A percentile compares a stretch with the other conserved stretches of the same genome.
Evolutionary conservation across 257 asterid species (phyloP).

Genomic region (Craterostigma plantagineum): DNA sequence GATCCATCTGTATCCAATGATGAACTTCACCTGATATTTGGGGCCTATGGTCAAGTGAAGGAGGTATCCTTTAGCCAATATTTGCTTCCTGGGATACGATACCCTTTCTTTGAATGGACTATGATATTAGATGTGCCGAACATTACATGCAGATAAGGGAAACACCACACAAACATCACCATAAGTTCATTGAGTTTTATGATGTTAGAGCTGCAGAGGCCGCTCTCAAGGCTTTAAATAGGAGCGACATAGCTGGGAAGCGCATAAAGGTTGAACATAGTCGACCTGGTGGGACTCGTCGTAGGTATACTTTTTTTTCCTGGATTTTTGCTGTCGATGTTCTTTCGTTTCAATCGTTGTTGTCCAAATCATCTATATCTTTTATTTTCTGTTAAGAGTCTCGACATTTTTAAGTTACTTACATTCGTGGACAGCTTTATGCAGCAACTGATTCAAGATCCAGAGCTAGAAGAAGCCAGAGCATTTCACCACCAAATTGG

Average conservation of each 20-base stretch:
- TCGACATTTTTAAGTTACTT: neutral
- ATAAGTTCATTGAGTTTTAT: constrained; percentile 86
- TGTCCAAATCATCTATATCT: neutral
- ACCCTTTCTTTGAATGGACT: constrained; percentile 7
- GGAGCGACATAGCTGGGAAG: constrained; percentile 95
- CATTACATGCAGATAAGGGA: constrained; percentile 95
- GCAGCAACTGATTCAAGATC: constrained; percentile 82
- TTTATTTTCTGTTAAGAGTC: neutral
- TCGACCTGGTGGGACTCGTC: constrained; percentile 98
- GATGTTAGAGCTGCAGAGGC: constrained; percentile 97
- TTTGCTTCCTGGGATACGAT: constrained; percentile 1
- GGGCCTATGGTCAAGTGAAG: constrained; percentile 91
- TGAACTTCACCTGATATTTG: constrained; percentile 79
- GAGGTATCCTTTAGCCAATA: constrained; percentile 33
- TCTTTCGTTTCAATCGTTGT: neutral
- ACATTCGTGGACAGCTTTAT: constrained; percentile 29
- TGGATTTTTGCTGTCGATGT: neutral
- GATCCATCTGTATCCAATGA: constrained; percentile 91
- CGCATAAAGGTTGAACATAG: constrained; percentile 98
- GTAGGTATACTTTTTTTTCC: constrained; percentile 26
- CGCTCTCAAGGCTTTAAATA: constrained; percentile 86
- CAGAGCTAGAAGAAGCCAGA: constrained; percentile 78
- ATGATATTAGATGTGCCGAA: constrained; percentile 8
- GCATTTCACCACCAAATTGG: no score
- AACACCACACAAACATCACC: constrained; percentile 90